These are phyloP conservation scores for Dioscorea zingiberensis DNA, from an alignment of 106 monocot species.

Conservation along the genomic window DNA sequence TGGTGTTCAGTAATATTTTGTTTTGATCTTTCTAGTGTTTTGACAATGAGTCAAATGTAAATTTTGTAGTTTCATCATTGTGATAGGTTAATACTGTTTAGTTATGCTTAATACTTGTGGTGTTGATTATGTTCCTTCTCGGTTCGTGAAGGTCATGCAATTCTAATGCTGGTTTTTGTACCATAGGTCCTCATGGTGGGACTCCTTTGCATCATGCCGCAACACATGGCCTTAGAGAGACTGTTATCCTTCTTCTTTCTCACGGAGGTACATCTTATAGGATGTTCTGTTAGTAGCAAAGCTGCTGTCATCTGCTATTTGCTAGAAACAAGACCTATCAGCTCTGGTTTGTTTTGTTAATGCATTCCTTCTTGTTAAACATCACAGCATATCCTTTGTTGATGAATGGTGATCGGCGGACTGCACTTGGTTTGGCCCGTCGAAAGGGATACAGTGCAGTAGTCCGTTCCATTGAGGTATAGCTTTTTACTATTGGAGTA, in stretches of 20 bases:
- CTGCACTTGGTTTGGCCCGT: constrained; percentile 90
- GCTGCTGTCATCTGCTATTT: too few relatives aligned
- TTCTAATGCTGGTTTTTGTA: constrained; percentile 7
- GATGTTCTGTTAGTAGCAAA: too few relatives aligned
- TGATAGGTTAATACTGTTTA: too few relatives aligned
- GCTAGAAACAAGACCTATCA: too few relatives aligned
- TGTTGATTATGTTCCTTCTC: too few relatives aligned
- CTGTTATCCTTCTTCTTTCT: constrained; percentile 67
- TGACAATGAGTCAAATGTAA: background rate
- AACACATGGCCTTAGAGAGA: constrained; percentile 65
- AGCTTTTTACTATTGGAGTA: too few relatives aligned
- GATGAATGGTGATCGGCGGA: constrained; percentile 81
- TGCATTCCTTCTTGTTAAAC: background rate
- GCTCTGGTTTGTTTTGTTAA: background rate
- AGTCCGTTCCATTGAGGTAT: constrained; percentile 89
- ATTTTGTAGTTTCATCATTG: too few relatives aligned
- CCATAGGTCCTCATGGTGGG: constrained; percentile 63
- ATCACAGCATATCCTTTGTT: constrained; percentile 62
- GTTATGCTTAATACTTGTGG: background rate
- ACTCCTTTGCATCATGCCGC: constrained; percentile 94
- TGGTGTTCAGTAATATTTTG: background rate
- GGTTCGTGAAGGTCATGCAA: too few relatives aligned
- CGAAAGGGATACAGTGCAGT: constrained; percentile 66
- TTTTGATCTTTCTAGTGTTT: background rate
- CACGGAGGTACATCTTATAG: constrained; percentile 50